These are phyloP conservation scores for Fusarium incarnatum DNA, from an alignment of 2,329 filamentous ascomycete species.

Conservation along the genomic window DNA sequence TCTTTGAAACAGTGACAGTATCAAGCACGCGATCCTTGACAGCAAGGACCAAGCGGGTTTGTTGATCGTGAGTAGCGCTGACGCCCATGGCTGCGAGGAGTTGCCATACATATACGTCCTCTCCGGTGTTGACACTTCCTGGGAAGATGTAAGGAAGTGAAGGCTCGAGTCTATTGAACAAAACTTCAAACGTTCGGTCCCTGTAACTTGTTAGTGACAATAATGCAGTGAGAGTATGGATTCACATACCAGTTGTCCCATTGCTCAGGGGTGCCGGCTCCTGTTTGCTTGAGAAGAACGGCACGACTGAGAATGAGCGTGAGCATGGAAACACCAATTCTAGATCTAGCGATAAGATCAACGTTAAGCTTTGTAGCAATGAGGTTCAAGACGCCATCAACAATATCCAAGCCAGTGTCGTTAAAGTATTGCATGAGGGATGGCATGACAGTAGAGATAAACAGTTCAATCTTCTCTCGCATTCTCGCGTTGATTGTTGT, in stretches of 20 bases:
- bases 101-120: constrained; percentile 98
- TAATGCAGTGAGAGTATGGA: not conserved
- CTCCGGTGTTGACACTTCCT: constrained; percentile 86
- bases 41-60: constrained; percentile 91
- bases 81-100: constrained; percentile 96
- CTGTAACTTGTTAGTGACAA: constrained; percentile 57
- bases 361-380: constrained; percentile 87
- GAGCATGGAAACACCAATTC: constrained; percentile 88
- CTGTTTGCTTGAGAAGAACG: constrained; percentile 89
- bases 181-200: constrained; percentile 82
- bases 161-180: constrained; percentile 90
- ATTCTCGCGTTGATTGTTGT: constrained; percentile 77
- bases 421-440: constrained; percentile 90
- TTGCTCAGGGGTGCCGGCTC: constrained; percentile 74
- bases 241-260: constrained; percentile 80
- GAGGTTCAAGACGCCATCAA: constrained; percentile 88
- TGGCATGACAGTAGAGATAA: constrained; percentile 88
- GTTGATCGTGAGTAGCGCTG: constrained; percentile 91
- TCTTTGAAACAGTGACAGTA: constrained; percentile 89
- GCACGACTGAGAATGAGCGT: constrained; percentile 95
- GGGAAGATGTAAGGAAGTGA: constrained; percentile 89
- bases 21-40: constrained; percentile 99
- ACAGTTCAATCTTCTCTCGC: constrained; percentile 93
- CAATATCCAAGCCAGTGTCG: constrained; percentile 89
- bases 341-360: constrained; percentile 84